Evolutionary conservation across 139 green algal genomes (phyloP), one percentile per base, ranked within the genome.

Genomic region (Picochlorum sp.): DNA sequence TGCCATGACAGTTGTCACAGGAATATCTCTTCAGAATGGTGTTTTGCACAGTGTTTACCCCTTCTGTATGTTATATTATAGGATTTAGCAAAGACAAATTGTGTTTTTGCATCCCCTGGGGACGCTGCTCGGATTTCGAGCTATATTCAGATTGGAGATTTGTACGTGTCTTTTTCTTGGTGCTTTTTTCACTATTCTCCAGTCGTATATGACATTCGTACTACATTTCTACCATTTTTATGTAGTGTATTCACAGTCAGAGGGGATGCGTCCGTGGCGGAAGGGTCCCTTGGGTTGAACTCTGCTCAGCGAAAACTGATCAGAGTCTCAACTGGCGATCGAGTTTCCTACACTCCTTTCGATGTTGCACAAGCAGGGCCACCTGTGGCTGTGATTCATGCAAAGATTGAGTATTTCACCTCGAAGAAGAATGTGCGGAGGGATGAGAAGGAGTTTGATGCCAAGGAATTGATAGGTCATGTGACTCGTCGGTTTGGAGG

Each of bases 211-310:
- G 47, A 7, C 47, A 52, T 24, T 23, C 4, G 0, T 24, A n/a
- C 5, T 52, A 21, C 5, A 52, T 52, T 20, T 6, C 2, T 24
- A 23, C 1, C 11, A 23, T 52, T 10, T 24, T 52, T n/a, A 26
- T 54, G 47, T 21, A 54, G 47, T 54, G n/a, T 54, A 54, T 54
- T 54, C 47, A 54, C 61, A 16, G 64, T 87, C 5, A 28, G 44
- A 7, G 28, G 62, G 0, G 78, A 96, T 44, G 58, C 69, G 1
- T 37, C 38, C 0, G 69, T 96, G 1, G 30, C 78, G 1, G 49
- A 66, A 10, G 89, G 85, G 1, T 45, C 20, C 4, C 45, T 98
- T 5, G 92, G 72, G 1, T 71, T 98, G 16, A 97, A 96, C 54
- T 77, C 77, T 8, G 58, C 94, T 23, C 92, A 98, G 59, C 69